Evolutionary conservation across 1,284 basidiomycete genomes (phyloP), one percentile per base, ranked within the genome.

Genomic region (Phellopilus nigrolimitatus): DNA sequence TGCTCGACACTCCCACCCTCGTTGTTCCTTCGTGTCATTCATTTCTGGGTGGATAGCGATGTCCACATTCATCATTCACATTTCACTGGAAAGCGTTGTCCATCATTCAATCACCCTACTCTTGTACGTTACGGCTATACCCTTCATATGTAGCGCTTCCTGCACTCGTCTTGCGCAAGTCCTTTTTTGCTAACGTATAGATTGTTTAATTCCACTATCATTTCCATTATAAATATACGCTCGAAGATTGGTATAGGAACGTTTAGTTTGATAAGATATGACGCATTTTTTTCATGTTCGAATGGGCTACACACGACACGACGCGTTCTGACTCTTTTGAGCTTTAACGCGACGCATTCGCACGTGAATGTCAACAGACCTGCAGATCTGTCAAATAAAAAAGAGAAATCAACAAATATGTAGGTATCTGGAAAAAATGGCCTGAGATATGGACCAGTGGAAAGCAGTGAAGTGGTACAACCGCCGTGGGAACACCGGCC

Each of bases 61-160:
- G 22, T 44, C 39, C 28, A 38, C 49, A n/a, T n/a, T n/a, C n/a
- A n/a, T 39, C 12, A 28, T 27, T 28, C 12, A 17, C 42, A 30
- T 39, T 47, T 30, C 34, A 37, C 15, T 17, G 12, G 15, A 30
- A 19, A 31, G 17, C 43, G n/a, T n/a, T n/a, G 30, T 24, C 22
- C 24, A 17, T 21, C 36, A 47, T 47, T 39, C 13, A n/a, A 36
- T 36, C n/a, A 19, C 12, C n/a, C 22, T 42, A 12, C 17, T 19
- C 27, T 13, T 52, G 44, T 52, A 41, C 45, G 44, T 52, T 37
- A 40, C 43, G 31, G 25, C 38, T 47, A 52, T 52, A 52, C 51
- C 51, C 44, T 47, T 33, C 41, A 43, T 39, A 47, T 52, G 37
- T 52, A 52, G 44, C 38, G 12, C 37, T 46, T 38, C 33, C 42